Base-by-base conservation (phyloP, 306 rosid species). In the Cicer cuneatum region DNA sequence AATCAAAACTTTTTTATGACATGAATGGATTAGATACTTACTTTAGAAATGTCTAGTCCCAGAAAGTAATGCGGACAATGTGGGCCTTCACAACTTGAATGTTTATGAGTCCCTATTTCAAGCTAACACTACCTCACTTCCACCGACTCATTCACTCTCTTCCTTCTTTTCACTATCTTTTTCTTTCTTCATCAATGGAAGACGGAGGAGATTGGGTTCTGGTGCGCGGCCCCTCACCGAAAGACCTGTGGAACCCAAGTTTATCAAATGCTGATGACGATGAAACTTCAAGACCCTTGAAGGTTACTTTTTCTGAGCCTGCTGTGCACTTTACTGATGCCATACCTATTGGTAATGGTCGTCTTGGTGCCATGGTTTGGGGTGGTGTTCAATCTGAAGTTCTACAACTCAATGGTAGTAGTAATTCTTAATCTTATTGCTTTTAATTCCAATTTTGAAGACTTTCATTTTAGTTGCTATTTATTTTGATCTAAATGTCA, bases 311-410 rank as follows among this genome's bases (percentile, higher is more conserved):
- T 69, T 46, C 83, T 38, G 90, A 39, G 42, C 90, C 96, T 1
- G 98, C 97, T 0, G 81, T 78, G 60, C 81, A 89, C 66, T 91
- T 97, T 93, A 93, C 97, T 1, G 97, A 91, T 69, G 97, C 98
- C 7, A 64, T 91, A 57, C 98, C 98, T 7, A 84, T 93, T 54
- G 98, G 97, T 10, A 93, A 93, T 88, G 98, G 98, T 38, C 84
- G 92, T 39, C 97, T 93, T 19, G 98, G 98, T 10, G 97, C 94
- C 54, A 91, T 93, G 97, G 81, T 93, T 18, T 93, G 96, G 94
- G 98, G 98, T 66, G 96, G 89, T 8, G 96, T 93, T 0, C 81
- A 82, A 0, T 66, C 89, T 0, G 98, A 93, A 66, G 57, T 84
- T 84, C 90, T 93, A 42, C 98, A 89, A 84, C 97, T 93, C 76